Conservation (phyloP, 352 stramenopile genomes). For the Pythium phragmiticola region DNA sequence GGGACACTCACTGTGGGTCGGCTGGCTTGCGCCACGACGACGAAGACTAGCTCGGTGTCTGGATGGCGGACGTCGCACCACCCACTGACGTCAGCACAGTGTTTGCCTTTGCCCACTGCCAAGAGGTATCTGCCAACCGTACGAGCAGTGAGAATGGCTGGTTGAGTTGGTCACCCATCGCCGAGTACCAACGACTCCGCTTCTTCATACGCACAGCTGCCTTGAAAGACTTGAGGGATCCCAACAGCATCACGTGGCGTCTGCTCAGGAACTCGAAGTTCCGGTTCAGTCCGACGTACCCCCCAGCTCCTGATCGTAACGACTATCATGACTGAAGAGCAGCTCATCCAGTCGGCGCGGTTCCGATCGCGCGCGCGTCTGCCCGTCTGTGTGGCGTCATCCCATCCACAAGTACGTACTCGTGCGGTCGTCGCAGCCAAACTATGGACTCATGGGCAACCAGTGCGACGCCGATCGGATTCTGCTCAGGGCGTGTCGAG, state of each 20-base stretch:
- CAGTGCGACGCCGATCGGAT: conserved; percentile 91
- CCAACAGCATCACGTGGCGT: conserved; percentile 65
- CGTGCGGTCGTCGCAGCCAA: conserved; percentile 93
- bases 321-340: conserved; percentile 90
- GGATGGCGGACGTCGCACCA: conserved; percentile 18
- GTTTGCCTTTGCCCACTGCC: conserved; percentile 81
- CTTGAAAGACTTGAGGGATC: conserved; percentile 22
- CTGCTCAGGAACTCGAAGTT: conserved; percentile 90
- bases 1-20: no score
- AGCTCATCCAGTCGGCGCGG: conserved; percentile 82
- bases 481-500: conserved; percentile 80
- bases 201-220: conserved; percentile 49
- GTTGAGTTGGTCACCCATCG: conserved; percentile 78
- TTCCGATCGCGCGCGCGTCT: conserved; percentile 93
- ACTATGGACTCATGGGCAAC: conserved; percentile 96
- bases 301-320: conserved; percentile 94
- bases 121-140: conserved; percentile 50
- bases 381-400: conserved; percentile 92
- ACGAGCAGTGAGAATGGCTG: conserved; percentile 41
- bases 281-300: conserved; percentile 93
- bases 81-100: conserved; percentile 64
- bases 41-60: no score
- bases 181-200: conserved; percentile 79
- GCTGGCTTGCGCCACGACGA: no score
- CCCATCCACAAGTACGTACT: conserved; percentile 91